phyloP scores from a whole-genome alignment of 148 eudicot species.

The Arctostaphylos glauca region DNA sequence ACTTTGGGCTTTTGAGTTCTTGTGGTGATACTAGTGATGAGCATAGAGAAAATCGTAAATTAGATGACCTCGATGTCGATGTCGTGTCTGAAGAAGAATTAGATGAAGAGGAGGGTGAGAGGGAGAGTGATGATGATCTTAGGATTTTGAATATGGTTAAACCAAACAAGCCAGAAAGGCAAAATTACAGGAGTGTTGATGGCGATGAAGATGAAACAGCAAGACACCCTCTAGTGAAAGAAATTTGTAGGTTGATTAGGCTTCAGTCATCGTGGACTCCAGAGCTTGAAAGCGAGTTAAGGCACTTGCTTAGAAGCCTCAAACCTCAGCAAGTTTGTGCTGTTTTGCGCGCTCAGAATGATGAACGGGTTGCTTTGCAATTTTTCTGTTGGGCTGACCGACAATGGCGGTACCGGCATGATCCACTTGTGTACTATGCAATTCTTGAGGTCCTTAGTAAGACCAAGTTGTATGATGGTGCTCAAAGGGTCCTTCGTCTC shows the following conservation, averaged over 20 bases:
- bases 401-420: conserved; percentile 45
- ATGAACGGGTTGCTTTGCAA: conserved; percentile 34
- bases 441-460: conserved; percentile 44
- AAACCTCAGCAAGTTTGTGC: conserved; percentile 41
- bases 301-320: conserved; percentile 33
- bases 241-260: conserved; percentile 34
- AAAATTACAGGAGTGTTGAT: conserved; percentile 16
- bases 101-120: conserved; percentile 1
- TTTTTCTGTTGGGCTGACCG: conserved; percentile 40
- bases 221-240: conserved; percentile 37
- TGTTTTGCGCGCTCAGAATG: conserved; percentile 30
- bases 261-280: conserved; percentile 31
- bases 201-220: conserved; percentile 36
- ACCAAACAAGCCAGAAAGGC: conserved; percentile 7
- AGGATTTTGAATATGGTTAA: conserved; percentile 20
- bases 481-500: conserved; percentile 33
- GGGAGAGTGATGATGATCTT: conserved; percentile 14
- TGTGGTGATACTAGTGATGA: conserved; percentile 13
- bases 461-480: conserved; percentile 43
- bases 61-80: conserved; percentile 15
- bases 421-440: conserved; percentile 33
- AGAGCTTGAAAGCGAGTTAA: conserved; percentile 29
- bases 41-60: conserved; percentile 1
- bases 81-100: conserved; percentile 31
- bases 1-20: conserved; percentile 14